Evolutionary conservation across 495 filamentous ascomycete species (phyloP).

Genomic region (Astrothelium subdiscretum): DNA sequence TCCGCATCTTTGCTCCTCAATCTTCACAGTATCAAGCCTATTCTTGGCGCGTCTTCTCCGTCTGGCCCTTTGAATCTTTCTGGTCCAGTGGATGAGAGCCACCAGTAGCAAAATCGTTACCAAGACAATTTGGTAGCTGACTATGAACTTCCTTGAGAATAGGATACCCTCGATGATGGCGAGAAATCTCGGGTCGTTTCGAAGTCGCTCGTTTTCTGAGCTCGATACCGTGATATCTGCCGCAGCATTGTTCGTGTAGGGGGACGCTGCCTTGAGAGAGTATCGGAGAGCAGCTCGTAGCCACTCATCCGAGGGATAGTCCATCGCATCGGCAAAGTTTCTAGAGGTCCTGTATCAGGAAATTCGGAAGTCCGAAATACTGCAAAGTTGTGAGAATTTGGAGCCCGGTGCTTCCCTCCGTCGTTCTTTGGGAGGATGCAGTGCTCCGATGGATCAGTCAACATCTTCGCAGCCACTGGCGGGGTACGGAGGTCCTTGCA

Average conservation of each 20-base stretch:
- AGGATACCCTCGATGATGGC: slow-evolving; percentile 16
- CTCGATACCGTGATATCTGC: background rate
- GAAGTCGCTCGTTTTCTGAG: background rate
- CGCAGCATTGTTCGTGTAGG: background rate
- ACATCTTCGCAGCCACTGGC: too few species aligned
- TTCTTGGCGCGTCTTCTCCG: slow-evolving; percentile 6
- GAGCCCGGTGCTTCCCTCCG: too few species aligned
- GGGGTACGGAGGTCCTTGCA: too few species aligned
- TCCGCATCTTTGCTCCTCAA: background rate
- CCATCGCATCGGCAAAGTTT: background rate
- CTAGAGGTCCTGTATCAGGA: background rate
- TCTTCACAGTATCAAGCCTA: background rate
- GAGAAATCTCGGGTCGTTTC: background rate
- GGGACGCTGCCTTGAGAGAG: background rate
- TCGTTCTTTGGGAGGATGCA: too few species aligned
- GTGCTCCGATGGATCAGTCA: too few species aligned
- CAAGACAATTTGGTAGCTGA: slow-evolving; percentile 20
- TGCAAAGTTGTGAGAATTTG: background rate
- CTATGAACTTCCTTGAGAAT: slow-evolving; percentile 16
- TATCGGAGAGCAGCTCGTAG: background rate
- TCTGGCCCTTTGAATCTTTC: slow-evolving; percentile 3
- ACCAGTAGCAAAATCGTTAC: slow-evolving; percentile 15
- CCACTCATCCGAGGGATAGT: background rate
- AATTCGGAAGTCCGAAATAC: background rate
- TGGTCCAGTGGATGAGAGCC: slow-evolving; percentile 15